Base-by-base conservation (phyloP, 441 rosid species). In the Eruca vesicaria region DNA sequence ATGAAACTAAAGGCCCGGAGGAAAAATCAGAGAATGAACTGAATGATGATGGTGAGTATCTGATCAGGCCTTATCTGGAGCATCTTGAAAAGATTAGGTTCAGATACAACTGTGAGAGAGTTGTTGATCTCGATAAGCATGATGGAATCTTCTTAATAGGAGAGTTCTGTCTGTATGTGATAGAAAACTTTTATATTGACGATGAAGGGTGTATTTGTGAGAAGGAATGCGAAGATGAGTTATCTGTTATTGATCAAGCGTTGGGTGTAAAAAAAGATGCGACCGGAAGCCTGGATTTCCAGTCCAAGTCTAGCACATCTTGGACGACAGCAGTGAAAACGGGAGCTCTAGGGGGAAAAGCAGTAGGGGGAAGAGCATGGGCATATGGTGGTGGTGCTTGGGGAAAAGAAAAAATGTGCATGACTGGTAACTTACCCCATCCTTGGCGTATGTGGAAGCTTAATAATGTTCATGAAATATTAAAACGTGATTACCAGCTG, bases 361-460 rank as follows among this genome's bases (percentile, higher is more conserved):
- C 99, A 43, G 82, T 79, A 72, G 99, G 99, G 71, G 99, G 98
- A 68, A 88, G 97, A 82, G 99, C 99, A 43, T 97, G 99, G 99
- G 99, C 99, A 75, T 97, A 92, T 68, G 86, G 86, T 88, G 99
- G 99, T 74, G 99, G 99, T 82, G 99, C 99, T 59, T 97, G 99
- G 99, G 99, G 99, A 71, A 97, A 97, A 87, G 99, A 95, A 88
- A 95, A 87, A 85, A 81, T 92, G 57, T 74, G 88, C 75, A 84
- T 78, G 74, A 86, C 90, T 76, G 94, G 97, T 71, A 97, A 88
- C 82, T 79, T 97, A 69, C 97, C 97, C 57, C 99, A 97, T 82
- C 94, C 88, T 64, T 95, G 99, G 99, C 92, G 78, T 76, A 95
- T 97, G 99, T 97, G 99, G 99, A 95, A 97, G 86, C 95, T 95